Conservation (phyloP, 1,284 basidiomycete species). For the Golubevia sp. region DNA sequence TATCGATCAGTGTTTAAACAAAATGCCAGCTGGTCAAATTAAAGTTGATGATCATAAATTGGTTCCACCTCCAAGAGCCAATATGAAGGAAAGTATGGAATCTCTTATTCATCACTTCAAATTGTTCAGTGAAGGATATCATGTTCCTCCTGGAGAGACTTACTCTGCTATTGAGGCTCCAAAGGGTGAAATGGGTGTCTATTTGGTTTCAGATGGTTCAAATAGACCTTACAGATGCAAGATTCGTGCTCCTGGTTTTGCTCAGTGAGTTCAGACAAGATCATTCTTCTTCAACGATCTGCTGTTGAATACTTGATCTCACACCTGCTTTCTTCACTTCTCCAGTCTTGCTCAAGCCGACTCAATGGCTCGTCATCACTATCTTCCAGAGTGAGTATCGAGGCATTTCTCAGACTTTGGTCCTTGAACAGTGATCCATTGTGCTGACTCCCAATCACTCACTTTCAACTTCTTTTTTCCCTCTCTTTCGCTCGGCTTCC, state of each 20-base stretch:
- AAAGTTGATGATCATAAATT: constrained; percentile 98
- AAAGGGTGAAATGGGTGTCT: constrained; percentile 86
- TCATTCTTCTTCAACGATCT: not conserved
- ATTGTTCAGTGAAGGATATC: constrained; percentile 91
- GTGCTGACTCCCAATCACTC: not conserved
- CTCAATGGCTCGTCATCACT: constrained; percentile 55
- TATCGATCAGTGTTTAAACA: constrained; percentile 84
- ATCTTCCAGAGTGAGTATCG: constrained; percentile 30
- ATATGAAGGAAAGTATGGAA: constrained; percentile 99
- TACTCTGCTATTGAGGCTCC: constrained; percentile 97
- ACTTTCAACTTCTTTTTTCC: constrained; percentile 4
- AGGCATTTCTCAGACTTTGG: constrained; percentile 16
- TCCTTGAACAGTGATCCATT: not conserved
- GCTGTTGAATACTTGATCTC: not conserved
- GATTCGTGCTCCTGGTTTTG: constrained; percentile 54
- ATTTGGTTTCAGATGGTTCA: constrained; percentile 58
- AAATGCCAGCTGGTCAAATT: constrained; percentile 90
- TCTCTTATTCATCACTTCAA: constrained; percentile 98
- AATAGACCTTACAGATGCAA: constrained; percentile 45
- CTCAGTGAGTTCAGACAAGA: constrained; percentile 14
- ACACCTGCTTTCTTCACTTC: not conserved
- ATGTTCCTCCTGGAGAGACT: constrained; percentile 95
- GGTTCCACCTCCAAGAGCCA: constrained; percentile 91
- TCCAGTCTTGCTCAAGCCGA: constrained; percentile 47
- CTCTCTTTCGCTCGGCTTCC: too few species aligned